phyloP scores from a whole-genome alignment of 371 early-diverging fungal species.

The Rhizopus arrhizus region DNA sequence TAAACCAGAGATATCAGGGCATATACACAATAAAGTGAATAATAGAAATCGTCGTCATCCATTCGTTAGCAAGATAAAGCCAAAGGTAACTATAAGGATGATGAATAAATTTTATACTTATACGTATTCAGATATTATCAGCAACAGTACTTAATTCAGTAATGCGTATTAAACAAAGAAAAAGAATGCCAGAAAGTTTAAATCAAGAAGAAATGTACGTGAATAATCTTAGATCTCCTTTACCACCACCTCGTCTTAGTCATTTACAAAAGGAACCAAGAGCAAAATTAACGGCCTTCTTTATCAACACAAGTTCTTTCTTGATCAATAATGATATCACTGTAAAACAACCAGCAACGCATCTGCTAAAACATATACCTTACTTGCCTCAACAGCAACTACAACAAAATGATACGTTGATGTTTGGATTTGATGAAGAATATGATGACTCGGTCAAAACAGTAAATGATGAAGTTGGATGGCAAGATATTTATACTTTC shows the following conservation, averaged over 20 bases:
- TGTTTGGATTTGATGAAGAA: constrained; percentile 61
- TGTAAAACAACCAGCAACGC: neutral
- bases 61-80: neutral
- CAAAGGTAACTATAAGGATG: neutral
- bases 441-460: constrained; percentile 41
- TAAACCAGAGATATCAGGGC: constrained; percentile 64
- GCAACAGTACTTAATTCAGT: constrained; percentile 38
- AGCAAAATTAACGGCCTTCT: constrained; percentile 40
- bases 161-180: constrained; percentile 60
- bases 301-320: constrained; percentile 39
- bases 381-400: constrained; percentile 20
- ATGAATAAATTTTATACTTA: too few relatives aligned
- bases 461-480: constrained; percentile 50
- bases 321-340: constrained; percentile 10
- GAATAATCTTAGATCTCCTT: constrained; percentile 6
- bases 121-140: neutral
- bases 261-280: constrained; percentile 20
- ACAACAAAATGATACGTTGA: constrained; percentile 33
- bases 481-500: constrained; percentile 62
- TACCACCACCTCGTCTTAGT: neutral
- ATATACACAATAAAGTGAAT: constrained; percentile 49
- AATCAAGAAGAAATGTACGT: constrained; percentile 20
- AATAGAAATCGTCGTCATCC: constrained; percentile 23
- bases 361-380: constrained; percentile 33
- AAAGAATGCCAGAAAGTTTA: constrained; percentile 38